Conservation (phyloP, 2,329 filamentous ascomycete species). For the Bisporella sp. region DNA sequence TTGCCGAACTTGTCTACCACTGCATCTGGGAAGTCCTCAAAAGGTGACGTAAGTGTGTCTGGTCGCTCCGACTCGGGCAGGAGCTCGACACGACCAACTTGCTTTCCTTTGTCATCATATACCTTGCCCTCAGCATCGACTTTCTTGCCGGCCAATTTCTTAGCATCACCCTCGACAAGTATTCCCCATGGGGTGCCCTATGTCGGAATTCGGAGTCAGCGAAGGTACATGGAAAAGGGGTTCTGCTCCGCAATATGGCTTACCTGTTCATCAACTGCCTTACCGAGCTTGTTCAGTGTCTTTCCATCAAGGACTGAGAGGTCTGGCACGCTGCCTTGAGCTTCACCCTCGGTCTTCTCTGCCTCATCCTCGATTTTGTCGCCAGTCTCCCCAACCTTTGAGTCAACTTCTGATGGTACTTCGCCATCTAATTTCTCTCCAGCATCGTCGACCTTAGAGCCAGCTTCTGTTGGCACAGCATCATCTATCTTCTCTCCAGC, state of each 20-base stretch:
- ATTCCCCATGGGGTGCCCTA: background rate
- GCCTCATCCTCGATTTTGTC: slow-evolving; percentile 4
- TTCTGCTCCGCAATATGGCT: too few relatives aligned
- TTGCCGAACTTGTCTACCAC: slow-evolving; percentile 64
- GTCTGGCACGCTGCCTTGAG: slow-evolving; percentile 7
- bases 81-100: background rate
- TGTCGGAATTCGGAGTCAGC: too few relatives aligned
- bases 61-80: background rate
- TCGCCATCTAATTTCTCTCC: background rate
- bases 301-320: slow-evolving; percentile 39
- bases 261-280: slow-evolving; percentile 41
- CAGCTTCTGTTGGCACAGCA: background rate
- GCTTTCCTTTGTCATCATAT: background rate
- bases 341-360: background rate
- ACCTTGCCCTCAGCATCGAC: slow-evolving; percentile 45
- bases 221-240: too few relatives aligned
- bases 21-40: slow-evolving; percentile 58
- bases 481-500: background rate
- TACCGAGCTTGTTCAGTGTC: slow-evolving; percentile 50
- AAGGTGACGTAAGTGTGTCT: slow-evolving; percentile 34
- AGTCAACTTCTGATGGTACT: background rate
- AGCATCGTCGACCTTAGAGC: slow-evolving; percentile 2
- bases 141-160: slow-evolving; percentile 55
- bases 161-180: background rate
- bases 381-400: background rate